Base-by-base conservation (phyloP, 2,329 filamentous ascomycete species). In the Coleophoma cylindrospora region DNA sequence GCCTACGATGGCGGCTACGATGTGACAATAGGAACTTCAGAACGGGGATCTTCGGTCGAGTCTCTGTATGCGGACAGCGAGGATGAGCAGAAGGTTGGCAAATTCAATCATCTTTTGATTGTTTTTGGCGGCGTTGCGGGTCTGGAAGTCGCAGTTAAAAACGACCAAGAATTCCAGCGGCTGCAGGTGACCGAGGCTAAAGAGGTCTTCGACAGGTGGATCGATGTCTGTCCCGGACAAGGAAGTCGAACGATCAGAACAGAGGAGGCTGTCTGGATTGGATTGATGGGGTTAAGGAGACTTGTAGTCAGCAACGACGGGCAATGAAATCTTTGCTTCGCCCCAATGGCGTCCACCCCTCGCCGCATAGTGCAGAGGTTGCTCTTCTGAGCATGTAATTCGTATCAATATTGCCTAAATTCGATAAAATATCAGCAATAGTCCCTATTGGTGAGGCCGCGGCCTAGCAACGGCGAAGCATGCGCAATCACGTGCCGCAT, bases 91-190 rank as follows among this genome's bases (percentile, higher is more conserved):
- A 56, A 57, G 13, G 43, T 61, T 4, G 53, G 63, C 2, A 66
- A 67, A 4, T 89, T 88, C 66, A 80, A 83, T 52, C 89, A 95
- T 67, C 68, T 94, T 13, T 66, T 95, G 1, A 67, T 95, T 32
- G 85, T 91, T 0, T 90, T 95, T 64, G 90, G 90, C 15, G 89
- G 90, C 0, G 86, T 91, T 0, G 80, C 86, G 33, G 89, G 90
- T 1, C 72, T 95, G 13, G 90, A 95, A 64, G 84, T 80, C 48
- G 89, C 89, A 0, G 81, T 89, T 3, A 76, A 76, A 50, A 80
- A 78, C 19, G 82, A 88, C 59, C 66, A 68, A 1, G 78, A 81
- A 52, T 60, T 90, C 55, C 67, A 75, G 53, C 62, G 60, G 9
- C 61, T 67, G 58, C 85, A 82, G 0, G 79, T 92, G 13, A 73